Evolutionary conservation across 1,284 basidiomycete genomes (phyloP).

Genomic region (Vanrija sp.): DNA sequence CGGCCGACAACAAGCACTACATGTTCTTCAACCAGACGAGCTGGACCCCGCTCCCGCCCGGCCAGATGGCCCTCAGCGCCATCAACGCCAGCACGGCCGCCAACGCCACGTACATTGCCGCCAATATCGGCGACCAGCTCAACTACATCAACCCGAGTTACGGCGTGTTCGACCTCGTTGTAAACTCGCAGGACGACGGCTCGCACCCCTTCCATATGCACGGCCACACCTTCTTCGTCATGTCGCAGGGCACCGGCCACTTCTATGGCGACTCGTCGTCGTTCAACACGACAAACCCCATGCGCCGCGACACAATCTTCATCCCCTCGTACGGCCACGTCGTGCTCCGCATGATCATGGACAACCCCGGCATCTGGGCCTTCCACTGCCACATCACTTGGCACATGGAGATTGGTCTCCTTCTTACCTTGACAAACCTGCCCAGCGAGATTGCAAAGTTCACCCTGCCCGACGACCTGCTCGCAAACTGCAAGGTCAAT

Average conservation of each 20-base stretch:
- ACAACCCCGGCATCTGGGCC: conserved; percentile 28
- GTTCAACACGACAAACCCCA: conserved; percentile 21
- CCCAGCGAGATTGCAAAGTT: conserved; percentile 9
- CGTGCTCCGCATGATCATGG: conserved; percentile 20
- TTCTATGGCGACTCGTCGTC: conserved; percentile 8
- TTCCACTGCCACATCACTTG: conserved; percentile 25
- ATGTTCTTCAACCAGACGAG: conserved; percentile 25
- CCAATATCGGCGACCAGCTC: conserved; percentile 14
- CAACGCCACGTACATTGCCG: not conserved
- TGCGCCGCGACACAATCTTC: conserved; percentile 29
- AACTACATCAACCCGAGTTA: conserved; percentile 8
- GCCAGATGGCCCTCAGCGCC: conserved; percentile 1
- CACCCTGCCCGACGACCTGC: too few species aligned
- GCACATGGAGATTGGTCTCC: conserved; percentile 18
- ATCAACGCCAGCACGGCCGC: conserved; percentile 1
- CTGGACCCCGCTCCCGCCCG: conserved; percentile 9
- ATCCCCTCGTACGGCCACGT: conserved; percentile 22
- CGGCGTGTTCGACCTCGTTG: conserved; percentile 23
- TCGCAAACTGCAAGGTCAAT: too few species aligned
- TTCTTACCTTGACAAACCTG: conserved; percentile 13
- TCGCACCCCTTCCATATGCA: conserved; percentile 35
- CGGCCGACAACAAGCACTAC: conserved; percentile 16
- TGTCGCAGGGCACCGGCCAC: conserved; percentile 11
- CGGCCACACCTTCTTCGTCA: conserved; percentile 28
- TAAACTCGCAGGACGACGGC: conserved; percentile 27